Base-by-base conservation (phyloP, 352 stramenopile genomes). In the Nannochloropsis limnetica region DNA sequence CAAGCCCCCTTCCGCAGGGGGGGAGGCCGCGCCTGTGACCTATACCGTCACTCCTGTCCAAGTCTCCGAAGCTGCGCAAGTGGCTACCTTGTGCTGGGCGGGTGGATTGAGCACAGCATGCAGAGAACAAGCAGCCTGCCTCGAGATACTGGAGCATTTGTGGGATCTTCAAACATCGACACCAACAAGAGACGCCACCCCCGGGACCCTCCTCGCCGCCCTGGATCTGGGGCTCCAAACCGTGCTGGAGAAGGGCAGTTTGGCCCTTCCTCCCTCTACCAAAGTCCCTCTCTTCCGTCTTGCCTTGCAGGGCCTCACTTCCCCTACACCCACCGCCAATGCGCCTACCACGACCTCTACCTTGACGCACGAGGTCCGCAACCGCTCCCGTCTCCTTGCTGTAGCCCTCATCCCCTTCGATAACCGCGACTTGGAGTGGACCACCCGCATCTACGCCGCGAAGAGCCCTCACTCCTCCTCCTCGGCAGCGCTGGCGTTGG, bases 371-470 rank as follows among this genome's bases (percentile, higher is more conserved):
- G 61, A 74, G 25, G 22, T 74, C 22, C 25, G n/a, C 61, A 74
- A 31, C 8, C 61, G 61, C 2, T 74, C 9, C 25, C 61, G 61
- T 74, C 25, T 74, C n/a, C n/a, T 74, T 9, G 61, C 61, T 8
- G 61, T 74, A 22, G 25, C 25, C 3, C 25, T 74, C n/a, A 74
- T 74, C 20, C 61, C 61, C 25, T 74, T 74, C 25, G 61, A 74
- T 20, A 74, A 74, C 22, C 25, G 61, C 25, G n/a, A 74, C 8
- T 74, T 74, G 25, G 61, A 74, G 25, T 74, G 61, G 61, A 74
- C 61, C n/a, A 74, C 61, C 6, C 61, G 25, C n/a, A 74, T 74
- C 11, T 74, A 74, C 61, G 61, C n/a, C 11, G 25, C 25, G 20
- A 14, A 74, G 61, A 17, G 17, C 17, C 8, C 37, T 49, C 17